Evolutionary conservation across 2,329 filamentous ascomycete species (phyloP).

Genomic region (Colletotrichum spaethianum): DNA sequence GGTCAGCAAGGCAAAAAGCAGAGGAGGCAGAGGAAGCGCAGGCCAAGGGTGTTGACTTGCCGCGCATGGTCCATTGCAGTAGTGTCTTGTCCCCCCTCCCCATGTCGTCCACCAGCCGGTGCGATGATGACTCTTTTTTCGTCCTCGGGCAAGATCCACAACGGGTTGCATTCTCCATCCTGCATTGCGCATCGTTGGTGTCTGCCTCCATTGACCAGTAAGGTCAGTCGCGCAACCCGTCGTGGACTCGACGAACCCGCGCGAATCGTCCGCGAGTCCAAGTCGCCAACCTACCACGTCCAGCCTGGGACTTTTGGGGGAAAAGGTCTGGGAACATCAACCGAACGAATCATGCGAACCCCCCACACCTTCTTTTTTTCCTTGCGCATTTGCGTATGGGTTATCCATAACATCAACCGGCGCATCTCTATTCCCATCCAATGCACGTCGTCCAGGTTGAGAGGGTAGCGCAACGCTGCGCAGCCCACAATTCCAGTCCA

Average conservation of each 20-base stretch:
- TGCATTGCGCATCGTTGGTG: slow-evolving; percentile 21
- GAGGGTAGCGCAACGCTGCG: neutral
- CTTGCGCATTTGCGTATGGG: slow-evolving; percentile 6
- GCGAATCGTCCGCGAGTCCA: slow-evolving; percentile 12
- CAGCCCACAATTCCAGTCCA: neutral
- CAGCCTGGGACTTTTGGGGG: neutral
- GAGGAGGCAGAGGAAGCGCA: neutral
- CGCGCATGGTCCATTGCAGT: slow-evolving; percentile 15
- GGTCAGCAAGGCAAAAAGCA: neutral
- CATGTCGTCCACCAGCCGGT: neutral
- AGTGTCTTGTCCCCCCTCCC: slow-evolving; percentile 2
- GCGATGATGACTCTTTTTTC: slow-evolving; percentile 34
- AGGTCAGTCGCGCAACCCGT: slow-evolving; percentile 26
- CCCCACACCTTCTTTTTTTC: neutral
- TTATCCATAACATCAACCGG: neutral
- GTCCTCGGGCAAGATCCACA: neutral
- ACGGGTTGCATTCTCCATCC: neutral
- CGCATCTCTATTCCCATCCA: neutral
- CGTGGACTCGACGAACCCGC: neutral
- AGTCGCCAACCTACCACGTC: neutral
- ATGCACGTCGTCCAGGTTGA: neutral
- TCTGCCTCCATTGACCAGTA: slow-evolving; percentile 37
- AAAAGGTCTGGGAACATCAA: neutral
- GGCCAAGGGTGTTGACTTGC: slow-evolving; percentile 19
- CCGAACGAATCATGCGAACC: slow-evolving; percentile 8